Conservation (phyloP, 2,329 filamentous ascomycete species). For the Ascochyta fabae region DNA sequence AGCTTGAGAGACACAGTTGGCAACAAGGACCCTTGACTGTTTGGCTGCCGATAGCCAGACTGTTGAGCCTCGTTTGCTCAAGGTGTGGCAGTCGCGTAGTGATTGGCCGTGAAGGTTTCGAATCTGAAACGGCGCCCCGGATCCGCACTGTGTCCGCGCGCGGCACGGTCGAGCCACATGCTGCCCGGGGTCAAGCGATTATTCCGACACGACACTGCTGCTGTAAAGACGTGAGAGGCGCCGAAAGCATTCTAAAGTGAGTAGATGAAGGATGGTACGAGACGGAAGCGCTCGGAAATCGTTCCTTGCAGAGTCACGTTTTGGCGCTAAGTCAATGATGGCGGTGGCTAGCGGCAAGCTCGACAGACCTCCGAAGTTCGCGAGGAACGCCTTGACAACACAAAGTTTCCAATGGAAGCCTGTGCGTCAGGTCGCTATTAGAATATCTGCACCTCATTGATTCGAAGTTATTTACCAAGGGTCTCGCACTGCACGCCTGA, state of each 20-base stretch:
- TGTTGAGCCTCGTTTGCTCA: slow-evolving; percentile 38
- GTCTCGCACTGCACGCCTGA: neutral
- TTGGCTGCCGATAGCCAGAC: slow-evolving; percentile 27
- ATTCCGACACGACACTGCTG: neutral
- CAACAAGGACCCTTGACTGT: slow-evolving; percentile 14
- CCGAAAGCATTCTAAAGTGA: neutral
- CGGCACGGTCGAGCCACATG: slow-evolving; percentile 9
- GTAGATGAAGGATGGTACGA: neutral
- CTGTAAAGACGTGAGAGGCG: neutral
- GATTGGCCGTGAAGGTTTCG: slow-evolving; percentile 43
- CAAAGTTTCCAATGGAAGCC: neutral
- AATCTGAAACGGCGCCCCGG: slow-evolving; percentile 24
- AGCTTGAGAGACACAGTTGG: slow-evolving; percentile 9
- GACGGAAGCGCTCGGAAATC: neutral
- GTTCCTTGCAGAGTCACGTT: neutral
- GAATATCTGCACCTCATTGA: neutral
- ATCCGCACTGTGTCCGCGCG: slow-evolving; percentile 6
- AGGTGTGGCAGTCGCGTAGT: slow-evolving; percentile 36
- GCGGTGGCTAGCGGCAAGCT: neutral
- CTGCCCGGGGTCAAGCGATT: slow-evolving; percentile 5
- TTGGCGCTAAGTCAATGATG: neutral
- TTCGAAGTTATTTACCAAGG: neutral
- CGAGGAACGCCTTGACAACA: neutral
- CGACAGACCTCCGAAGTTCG: neutral
- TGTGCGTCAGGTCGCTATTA: slow-evolving; percentile 3